Base-by-base conservation (phyloP, 139 green algal genomes). In the Micractinium conductrix region DNA sequence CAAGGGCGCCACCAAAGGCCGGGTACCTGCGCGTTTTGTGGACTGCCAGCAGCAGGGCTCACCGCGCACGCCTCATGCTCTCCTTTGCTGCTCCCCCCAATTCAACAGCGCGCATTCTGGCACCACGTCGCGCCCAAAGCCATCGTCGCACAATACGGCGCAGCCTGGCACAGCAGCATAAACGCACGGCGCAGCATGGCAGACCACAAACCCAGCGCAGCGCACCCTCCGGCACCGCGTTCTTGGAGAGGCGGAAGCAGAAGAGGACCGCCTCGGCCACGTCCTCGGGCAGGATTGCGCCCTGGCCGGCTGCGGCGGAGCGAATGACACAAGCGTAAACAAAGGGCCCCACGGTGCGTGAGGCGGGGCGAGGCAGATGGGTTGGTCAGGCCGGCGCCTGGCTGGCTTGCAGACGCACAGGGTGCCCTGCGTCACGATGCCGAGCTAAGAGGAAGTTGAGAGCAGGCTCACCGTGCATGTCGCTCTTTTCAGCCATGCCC, bases 181-280 rank as follows among this genome's bases (percentile, higher is more conserved):
- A n/a, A n/a, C n/a, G n/a, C n/a, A n/a, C n/a, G n/a, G n/a, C n/a
- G n/a, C n/a, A n/a, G n/a, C n/a, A n/a, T 24, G 33, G 42, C 40
- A 21, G 3, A 42, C 16, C 14, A 65, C 42, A 12, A 26, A 26
- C 53, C 38, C 76, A 83, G n/a, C n/a, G n/a, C n/a, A n/a, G n/a
- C n/a, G n/a, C 76, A 38, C 58, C 60, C 62, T 76, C 62, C 14
- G 78, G 78, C 63, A 84, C 79, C 1, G 79, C 79, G 26, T 84
- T 84, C 79, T 84, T 84, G 65, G 79, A 84, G 1, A 84, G 65
- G 44, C 79, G 45, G 65, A 84, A 84, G 79, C 65, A 78, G 65
- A 84, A 78, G 30, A 84, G 33, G 35, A 84, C 79, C 9, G 79
- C 79, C 79, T 84, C 33, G 2, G 65, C 79, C 33, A 84, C 79